Base-by-base conservation (phyloP, 2,329 filamentous ascomycete species). In the Thielaviopsis cerberus region DNA sequence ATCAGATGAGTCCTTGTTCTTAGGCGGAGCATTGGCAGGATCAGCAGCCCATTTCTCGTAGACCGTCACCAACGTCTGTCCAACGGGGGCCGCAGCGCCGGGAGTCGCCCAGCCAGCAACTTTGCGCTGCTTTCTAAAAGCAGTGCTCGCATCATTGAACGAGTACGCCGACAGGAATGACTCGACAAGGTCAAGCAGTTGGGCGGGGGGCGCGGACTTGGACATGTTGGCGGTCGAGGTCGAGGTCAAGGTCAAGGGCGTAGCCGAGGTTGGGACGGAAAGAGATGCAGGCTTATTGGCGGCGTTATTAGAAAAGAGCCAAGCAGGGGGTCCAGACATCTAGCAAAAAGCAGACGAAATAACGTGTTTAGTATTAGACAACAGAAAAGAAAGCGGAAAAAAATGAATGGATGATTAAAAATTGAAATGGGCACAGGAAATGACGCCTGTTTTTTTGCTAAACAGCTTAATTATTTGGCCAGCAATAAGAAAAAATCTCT, bases 101-200 rank as follows among this genome's bases (percentile, higher is more conserved):
- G 69, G 62, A 22, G 66, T 65, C 51, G 71, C 67, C 73, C 73
- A 77, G 55, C 73, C 75, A 62, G 76, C 76, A 69, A 72, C 74
- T 66, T 70, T 76, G 57, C 78, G 73, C 66, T 88, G 81, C 66
- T 82, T 79, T 64, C 74, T 73, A 65, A 88, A 83, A 4, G 79
- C 77, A 60, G 75, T 72, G 65, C 77, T 78, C 52, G 85, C 79
- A 60, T 74, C 73, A 53, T 74, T 69, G 64, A 86, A 85, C n/a
- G 80, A 77, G 67, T 85, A 76, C 52, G 83, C 76, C 50, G 76
- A 75, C 54, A 89, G 74, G 68, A 88, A 89, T 23, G 71, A 69
- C 62, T 80, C 80, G 64, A 89, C 76, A 17, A 87, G 72, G 61
- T 81, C 78, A 66, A 89, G 72, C 37, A 89, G 72, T 68, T 85